A percentile compares a stretch with the other conserved stretches of the same genome.
Evolutionary conservation across 192 early-diverging fungal species (phyloP).

Genomic region (Anaeromyces robustus): DNA sequence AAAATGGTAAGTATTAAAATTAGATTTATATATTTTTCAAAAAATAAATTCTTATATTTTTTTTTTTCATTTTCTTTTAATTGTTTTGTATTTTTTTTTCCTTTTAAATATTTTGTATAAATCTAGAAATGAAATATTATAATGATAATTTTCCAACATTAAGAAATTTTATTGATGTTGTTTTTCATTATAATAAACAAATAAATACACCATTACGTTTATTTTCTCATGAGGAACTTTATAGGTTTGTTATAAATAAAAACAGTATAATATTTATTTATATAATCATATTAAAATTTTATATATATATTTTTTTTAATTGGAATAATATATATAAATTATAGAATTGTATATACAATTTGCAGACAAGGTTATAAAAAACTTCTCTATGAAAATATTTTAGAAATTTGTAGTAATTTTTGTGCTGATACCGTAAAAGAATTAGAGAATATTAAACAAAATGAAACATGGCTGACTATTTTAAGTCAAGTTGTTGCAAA

Average conservation of each 20-base stretch:
- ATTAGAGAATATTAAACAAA: neutral
- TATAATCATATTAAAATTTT: too few relatives aligned
- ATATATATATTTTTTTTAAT: too few relatives aligned
- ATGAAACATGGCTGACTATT: neutral
- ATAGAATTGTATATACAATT: neutral
- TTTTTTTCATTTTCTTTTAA: too few relatives aligned
- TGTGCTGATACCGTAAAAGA: neutral
- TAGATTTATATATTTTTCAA: neutral
- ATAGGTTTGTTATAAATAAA: neutral
- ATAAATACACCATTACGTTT: neutral
- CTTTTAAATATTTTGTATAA: too few relatives aligned
- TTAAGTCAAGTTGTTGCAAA: neutral
- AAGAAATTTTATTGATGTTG: neutral
- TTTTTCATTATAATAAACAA: neutral
- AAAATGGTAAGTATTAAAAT: neutral
- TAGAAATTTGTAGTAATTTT: neutral
- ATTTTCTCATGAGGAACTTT: neutral
- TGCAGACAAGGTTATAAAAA: neutral
- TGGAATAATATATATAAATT: too few relatives aligned
- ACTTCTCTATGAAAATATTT: neutral
- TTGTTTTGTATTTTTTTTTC: too few relatives aligned
- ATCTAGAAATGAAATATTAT: neutral
- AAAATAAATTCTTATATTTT: too few relatives aligned
- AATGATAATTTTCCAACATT: neutral
- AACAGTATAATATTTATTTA: too few relatives aligned